Evolutionary conservation across 2,329 filamentous ascomycete species (phyloP).

Genomic region (Apiospora hydei): DNA sequence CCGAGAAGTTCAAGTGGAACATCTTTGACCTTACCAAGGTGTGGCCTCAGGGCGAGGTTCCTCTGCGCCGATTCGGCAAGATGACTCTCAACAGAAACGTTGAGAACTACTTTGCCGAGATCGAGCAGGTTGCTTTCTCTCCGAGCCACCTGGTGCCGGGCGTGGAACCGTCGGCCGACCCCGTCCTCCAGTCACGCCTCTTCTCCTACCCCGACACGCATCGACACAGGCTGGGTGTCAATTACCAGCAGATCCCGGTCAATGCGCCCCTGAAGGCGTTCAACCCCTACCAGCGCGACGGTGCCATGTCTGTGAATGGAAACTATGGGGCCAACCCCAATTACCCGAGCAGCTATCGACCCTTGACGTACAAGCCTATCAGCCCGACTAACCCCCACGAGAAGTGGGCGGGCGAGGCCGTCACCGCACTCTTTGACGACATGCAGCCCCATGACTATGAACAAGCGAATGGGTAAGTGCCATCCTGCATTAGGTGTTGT

Average conservation of each 20-base stretch:
- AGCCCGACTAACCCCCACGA: conserved; percentile 53
- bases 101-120: conserved; percentile 73
- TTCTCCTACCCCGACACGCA: conserved; percentile 76
- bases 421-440: conserved; percentile 52
- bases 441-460: conserved; percentile 57
- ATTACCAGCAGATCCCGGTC: conserved; percentile 66
- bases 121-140: conserved; percentile 75
- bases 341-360: conserved; percentile 60
- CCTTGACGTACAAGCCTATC: conserved; percentile 51
- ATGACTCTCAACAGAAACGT: conserved; percentile 71
- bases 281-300: conserved; percentile 16
- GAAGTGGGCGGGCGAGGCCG: conserved; percentile 54
- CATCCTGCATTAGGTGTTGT: neutral
- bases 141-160: conserved; percentile 72
- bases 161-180: conserved; percentile 73
- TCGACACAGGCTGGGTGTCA: conserved; percentile 62
- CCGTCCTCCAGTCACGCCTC: conserved; percentile 72
- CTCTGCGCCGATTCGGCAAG: conserved; percentile 66
- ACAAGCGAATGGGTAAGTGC: conserved; percentile 21
- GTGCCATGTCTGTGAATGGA: conserved; percentile 69
- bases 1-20: conserved; percentile 67
- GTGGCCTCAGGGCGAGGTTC: conserved; percentile 70
- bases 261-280: conserved; percentile 31
- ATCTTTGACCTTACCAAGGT: conserved; percentile 75
- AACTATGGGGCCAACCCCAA: conserved; percentile 68